A percentile compares a stretch with the other conserved stretches of the same genome.
Evolutionary conservation across 2,329 filamentous ascomycete species (phyloP).

Genomic region (Septoria linicola): DNA sequence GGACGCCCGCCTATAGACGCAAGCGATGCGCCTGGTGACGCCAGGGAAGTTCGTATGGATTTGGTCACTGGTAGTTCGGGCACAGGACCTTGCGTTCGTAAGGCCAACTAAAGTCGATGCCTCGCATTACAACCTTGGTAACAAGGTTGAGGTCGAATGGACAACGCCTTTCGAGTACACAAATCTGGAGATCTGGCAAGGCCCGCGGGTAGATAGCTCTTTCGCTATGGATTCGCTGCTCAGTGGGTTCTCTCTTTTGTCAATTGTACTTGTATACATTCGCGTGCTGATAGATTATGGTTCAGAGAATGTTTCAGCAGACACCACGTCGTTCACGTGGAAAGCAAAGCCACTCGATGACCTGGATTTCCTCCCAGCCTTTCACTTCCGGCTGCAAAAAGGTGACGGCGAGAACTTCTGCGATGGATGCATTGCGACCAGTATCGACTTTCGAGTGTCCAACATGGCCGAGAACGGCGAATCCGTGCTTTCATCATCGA

Average conservation of each 20-base stretch:
- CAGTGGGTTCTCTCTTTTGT: not conserved
- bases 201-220: conserved; percentile 14
- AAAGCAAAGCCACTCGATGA: conserved; percentile 13
- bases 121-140: conserved; percentile 9
- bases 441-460: conserved; percentile 7
- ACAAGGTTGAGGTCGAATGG: conserved; percentile 13
- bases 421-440: conserved; percentile 17
- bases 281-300: conserved; percentile 1
- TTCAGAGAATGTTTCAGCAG: conserved; percentile 8
- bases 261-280: not conserved
- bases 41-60: not conserved
- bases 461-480: not conserved
- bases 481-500: conserved; percentile 4
- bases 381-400: conserved; percentile 25
- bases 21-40: not conserved
- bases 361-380: conserved; percentile 1
- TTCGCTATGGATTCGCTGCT: conserved; percentile 11
- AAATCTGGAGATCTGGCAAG: conserved; percentile 19
- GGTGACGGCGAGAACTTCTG: conserved; percentile 21
- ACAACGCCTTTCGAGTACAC: conserved; percentile 12
- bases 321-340: conserved; percentile 17
- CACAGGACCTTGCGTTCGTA: not conserved
- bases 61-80: not conserved
- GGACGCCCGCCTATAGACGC: not conserved
- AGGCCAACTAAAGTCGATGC: conserved; percentile 7